Percentiles rank a stretch among this genome's conserved stretches.
Evolutionary conservation across 768 basidiomycete genomes (phyloP).

Genomic region (Hericium coralloides): DNA sequence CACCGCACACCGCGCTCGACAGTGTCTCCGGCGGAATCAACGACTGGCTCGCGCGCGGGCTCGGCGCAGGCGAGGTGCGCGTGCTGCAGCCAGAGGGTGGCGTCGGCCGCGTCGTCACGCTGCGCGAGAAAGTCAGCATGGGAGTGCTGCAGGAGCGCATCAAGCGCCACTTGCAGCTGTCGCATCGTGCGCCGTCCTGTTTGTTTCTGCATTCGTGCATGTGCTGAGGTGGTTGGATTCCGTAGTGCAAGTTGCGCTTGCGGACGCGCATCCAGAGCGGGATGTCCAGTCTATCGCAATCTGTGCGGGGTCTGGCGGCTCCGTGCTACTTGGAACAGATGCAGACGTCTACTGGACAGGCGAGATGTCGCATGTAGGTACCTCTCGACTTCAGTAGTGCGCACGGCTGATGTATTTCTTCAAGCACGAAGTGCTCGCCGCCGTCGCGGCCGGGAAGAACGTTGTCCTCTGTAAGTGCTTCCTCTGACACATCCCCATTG

Average conservation of each 20-base stretch:
- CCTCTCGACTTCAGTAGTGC: too few species aligned
- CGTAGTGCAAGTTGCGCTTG: too few species aligned
- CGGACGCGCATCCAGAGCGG: too few species aligned
- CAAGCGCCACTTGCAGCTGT: slow-evolving; percentile 18
- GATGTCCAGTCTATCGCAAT: slow-evolving; percentile 62
- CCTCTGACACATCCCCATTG: not conserved
- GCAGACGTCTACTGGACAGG: slow-evolving; percentile 92
- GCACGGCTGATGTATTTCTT: not conserved
- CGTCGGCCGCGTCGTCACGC: slow-evolving; percentile 2
- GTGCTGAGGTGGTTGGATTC: too few species aligned
- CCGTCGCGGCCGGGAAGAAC: slow-evolving; percentile 64
- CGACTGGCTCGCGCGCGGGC: slow-evolving; percentile 66
- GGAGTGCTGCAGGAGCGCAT: slow-evolving; percentile 32
- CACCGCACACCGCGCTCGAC: slow-evolving; percentile 86
- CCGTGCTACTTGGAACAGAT: slow-evolving; percentile 56
- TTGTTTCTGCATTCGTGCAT: too few species aligned
- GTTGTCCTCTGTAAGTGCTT: slow-evolving; percentile 71
- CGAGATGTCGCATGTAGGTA: slow-evolving; percentile 75
- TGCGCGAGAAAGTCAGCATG: slow-evolving; percentile 11
- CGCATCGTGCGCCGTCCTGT: slow-evolving; percentile 33
- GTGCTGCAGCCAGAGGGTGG: slow-evolving; percentile 30
- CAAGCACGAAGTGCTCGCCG: slow-evolving; percentile 82
- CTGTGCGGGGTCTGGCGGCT: slow-evolving; percentile 86
- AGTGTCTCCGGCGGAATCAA: slow-evolving; percentile 79
- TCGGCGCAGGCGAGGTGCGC: slow-evolving; percentile 23